Conservation (phyloP, 2,329 filamentous ascomycete genomes). For the Pseudopyricularia javanii region DNA sequence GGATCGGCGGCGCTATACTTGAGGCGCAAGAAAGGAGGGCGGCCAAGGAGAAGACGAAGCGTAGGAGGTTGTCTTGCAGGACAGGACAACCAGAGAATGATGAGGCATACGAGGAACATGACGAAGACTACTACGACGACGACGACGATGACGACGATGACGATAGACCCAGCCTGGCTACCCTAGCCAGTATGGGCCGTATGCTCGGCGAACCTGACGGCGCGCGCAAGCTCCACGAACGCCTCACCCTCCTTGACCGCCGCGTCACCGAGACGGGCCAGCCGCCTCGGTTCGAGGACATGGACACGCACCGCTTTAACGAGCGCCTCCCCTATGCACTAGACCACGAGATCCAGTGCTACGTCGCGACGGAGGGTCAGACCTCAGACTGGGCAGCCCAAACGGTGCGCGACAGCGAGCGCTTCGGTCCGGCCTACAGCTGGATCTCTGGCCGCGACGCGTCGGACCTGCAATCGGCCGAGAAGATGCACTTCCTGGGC, state of each 20-base stretch:
- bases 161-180: slow-evolving; percentile 1
- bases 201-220: slow-evolving; percentile 7
- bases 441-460: neutral
- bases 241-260: neutral
- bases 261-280: neutral
- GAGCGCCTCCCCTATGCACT: slow-evolving; percentile 10
- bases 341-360: slow-evolving; percentile 10
- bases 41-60: neutral
- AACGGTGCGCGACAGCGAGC: neutral
- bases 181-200: slow-evolving; percentile 9
- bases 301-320: slow-evolving; percentile 8
- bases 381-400: slow-evolving; percentile 7
- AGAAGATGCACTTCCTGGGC: slow-evolving; percentile 9
- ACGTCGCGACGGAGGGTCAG: slow-evolving; percentile 4
- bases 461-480: neutral
- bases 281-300: neutral
- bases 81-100: no score
- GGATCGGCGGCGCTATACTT: neutral
- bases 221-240: neutral
- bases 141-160: slow-evolving; percentile 5
- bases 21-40: neutral
- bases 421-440: neutral
- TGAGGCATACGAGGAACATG: no score
- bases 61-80: neutral
- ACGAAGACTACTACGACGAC: neutral